phyloP scores from a whole-genome alignment of 1,139 yeast species.

The Geotrichum siamense region DNA sequence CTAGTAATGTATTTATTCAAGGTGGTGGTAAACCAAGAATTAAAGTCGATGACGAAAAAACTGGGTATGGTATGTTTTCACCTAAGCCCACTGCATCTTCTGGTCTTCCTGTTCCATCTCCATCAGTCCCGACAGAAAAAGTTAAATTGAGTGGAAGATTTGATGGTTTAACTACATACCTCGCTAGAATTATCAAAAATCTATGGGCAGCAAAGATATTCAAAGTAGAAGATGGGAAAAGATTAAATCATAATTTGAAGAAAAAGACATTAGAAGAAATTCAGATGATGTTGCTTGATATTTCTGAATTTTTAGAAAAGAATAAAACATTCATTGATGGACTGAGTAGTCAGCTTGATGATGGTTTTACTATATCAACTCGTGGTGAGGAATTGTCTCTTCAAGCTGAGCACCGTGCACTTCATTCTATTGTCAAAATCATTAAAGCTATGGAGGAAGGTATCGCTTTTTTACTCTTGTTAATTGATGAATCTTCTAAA shows the following conservation, averaged over 20 bases:
- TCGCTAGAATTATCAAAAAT: constrained; percentile 70
- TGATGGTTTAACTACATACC: constrained; percentile 78
- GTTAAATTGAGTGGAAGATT: constrained; percentile 87
- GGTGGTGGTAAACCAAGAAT: constrained; percentile 45
- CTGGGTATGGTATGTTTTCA: constrained; percentile 18
- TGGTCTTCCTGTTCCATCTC: not conserved
- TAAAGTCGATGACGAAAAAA: constrained; percentile 31
- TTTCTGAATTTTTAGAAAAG: constrained; percentile 35
- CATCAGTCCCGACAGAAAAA: constrained; percentile 32
- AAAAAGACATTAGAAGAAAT: constrained; percentile 27
- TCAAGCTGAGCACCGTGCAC: constrained; percentile 89
- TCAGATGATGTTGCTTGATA: constrained; percentile 32
- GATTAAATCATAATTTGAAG: constrained; percentile 4
- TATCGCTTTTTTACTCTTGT: constrained; percentile 72
- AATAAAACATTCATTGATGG: constrained; percentile 40
- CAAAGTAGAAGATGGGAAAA: constrained; percentile 30
- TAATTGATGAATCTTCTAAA: constrained; percentile 62
- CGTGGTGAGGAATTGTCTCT: constrained; percentile 53
- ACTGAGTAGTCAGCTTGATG: constrained; percentile 34
- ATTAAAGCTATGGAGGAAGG: constrained; percentile 83
- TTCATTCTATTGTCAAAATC: constrained; percentile 68
- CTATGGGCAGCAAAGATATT: constrained; percentile 74
- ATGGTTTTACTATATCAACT: constrained; percentile 22
- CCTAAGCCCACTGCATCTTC: not conserved
- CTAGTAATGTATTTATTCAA: constrained; percentile 44